Evolutionary conservation across 2,329 filamentous ascomycete genomes (phyloP).

Genomic region (Drechslera avenae): DNA sequence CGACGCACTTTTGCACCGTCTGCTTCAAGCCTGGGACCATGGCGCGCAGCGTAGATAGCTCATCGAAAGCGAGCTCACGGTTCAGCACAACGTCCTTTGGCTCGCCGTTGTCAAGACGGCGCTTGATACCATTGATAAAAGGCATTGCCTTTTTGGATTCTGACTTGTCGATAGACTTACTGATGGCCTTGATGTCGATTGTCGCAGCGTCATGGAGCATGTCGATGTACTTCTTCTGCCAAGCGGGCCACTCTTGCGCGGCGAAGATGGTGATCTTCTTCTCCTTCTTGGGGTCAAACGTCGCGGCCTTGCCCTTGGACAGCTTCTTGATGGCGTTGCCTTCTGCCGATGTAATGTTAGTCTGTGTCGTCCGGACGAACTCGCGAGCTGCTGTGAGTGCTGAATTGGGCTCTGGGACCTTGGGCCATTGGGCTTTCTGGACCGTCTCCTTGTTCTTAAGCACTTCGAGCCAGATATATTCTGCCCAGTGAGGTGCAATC

Average conservation of each 20-base stretch:
- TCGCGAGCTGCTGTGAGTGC: constrained; percentile 76
- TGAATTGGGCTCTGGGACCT: constrained; percentile 67
- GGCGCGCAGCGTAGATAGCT: constrained; percentile 73
- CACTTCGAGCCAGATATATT: constrained; percentile 92
- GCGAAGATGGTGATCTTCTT: constrained; percentile 90
- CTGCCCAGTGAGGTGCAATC: constrained; percentile 90
- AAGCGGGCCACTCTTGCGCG: constrained; percentile 78
- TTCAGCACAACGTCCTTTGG: constrained; percentile 75
- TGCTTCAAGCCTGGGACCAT: constrained; percentile 83
- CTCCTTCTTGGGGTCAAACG: constrained; percentile 87
- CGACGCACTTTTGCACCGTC: constrained; percentile 69
- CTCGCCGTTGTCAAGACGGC: constrained; percentile 70
- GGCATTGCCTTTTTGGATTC: constrained; percentile 99
- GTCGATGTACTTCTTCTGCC: constrained; percentile 65
- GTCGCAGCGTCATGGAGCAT: constrained; percentile 37
- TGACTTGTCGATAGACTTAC: constrained; percentile 77
- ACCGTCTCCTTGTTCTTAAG: constrained; percentile 76
- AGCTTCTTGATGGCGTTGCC: constrained; percentile 83
- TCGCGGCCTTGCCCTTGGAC: constrained; percentile 84
- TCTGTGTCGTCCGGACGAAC: constrained; percentile 76
- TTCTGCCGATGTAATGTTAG: constrained; percentile 85
- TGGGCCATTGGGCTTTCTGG: constrained; percentile 78
- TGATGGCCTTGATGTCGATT: constrained; percentile 82
- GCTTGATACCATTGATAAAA: constrained; percentile 88
- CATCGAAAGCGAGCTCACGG: constrained; percentile 85